Conservation (phyloP, 257 asterid species). For the Misopates orontium region DNA sequence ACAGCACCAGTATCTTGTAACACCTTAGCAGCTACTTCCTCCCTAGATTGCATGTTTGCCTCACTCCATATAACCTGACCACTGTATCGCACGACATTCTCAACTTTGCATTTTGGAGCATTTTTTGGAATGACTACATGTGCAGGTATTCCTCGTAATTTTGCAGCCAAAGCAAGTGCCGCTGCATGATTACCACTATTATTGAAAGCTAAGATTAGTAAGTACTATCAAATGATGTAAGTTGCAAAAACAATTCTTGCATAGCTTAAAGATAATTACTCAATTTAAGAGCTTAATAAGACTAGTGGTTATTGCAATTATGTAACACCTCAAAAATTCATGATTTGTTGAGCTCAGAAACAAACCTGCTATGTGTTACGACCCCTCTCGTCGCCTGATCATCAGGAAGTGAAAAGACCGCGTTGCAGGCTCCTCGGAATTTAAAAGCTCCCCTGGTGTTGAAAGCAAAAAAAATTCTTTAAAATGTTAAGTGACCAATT, state of each 20-base stretch:
- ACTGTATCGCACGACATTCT: conserved; percentile 82
- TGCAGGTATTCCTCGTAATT: conserved; percentile 82
- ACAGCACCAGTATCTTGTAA: conserved; percentile 71
- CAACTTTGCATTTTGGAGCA: conserved; percentile 96
- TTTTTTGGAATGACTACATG: conserved; percentile 73
- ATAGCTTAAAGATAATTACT: too few relatives aligned
- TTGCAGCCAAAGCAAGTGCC: conserved; percentile 96
- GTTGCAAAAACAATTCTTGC: not conserved
- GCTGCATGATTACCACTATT: conserved; percentile 97
- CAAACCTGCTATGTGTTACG: conserved; percentile 96
- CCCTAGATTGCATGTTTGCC: conserved; percentile 69
- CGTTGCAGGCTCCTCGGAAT: conserved; percentile 94
- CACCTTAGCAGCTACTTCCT: conserved; percentile 68
- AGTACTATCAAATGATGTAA: conserved; percentile 17
- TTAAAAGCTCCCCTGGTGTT: conserved; percentile 83
- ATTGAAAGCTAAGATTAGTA: conserved; percentile 31
- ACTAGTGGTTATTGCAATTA: not conserved
- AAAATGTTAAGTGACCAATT: not conserved
- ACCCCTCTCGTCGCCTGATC: conserved; percentile 82
- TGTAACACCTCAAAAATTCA: not conserved
- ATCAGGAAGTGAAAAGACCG: conserved; percentile 78
- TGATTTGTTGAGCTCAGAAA: not conserved
- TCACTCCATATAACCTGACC: conserved; percentile 88
- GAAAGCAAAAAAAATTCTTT: conserved; percentile 10
- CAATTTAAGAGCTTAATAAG: not conserved